Base-by-base conservation (phyloP, 2,329 filamentous ascomycete species). In the Pochonia chlamydosporia region DNA sequence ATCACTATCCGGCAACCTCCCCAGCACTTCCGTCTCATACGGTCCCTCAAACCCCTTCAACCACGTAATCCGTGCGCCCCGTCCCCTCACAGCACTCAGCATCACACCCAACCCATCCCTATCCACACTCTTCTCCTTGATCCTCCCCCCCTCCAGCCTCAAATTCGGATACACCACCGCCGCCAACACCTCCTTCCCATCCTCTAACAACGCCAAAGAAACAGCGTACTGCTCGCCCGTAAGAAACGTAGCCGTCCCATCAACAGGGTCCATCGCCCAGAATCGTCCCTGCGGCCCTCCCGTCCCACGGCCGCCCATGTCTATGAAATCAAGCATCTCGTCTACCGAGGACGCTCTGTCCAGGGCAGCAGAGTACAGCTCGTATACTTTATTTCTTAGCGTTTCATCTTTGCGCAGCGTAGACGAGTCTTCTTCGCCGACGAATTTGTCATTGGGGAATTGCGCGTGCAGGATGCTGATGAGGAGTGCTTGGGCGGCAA, bases 231-330 rank as follows among this genome's bases (percentile, higher is more conserved):
- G 81, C 61, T 80, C 71, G 3, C 77, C 77, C 33, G 65, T 65
- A 53, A 85, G 74, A 49, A 82, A 85, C 0, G 79, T 77, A 14
- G 75, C 76, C 1, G 81, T 85, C 25, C 81, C 81, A 54, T 85
- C 81, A 7, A 85, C 76, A 0, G 81, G 81, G 56, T 85, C 81
- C 59, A 85, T 73, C 25, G 81, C 73, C 81, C 81, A 85, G 44
- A 78, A 71, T 1, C 74, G 65, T 0, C 71, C 65, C 3, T 62
- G 47, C 9, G 44, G 47, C 2, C 72, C 50, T 54, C 66, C 51
- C 9, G 61, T 53, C 1, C 71, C 72, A 3, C 65, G 58, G 1
- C 70, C 74, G 2, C 81, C 81, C 11, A 75, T 63, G 58, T 84
- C 80, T 56, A 85, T 82, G n/a, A 76, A 56, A n/a, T 74, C 64